Percentiles rank a stretch among this genome's conserved stretches.
Conservation (phyloP, 345 rosid species). For the Balakata baccata region DNA sequence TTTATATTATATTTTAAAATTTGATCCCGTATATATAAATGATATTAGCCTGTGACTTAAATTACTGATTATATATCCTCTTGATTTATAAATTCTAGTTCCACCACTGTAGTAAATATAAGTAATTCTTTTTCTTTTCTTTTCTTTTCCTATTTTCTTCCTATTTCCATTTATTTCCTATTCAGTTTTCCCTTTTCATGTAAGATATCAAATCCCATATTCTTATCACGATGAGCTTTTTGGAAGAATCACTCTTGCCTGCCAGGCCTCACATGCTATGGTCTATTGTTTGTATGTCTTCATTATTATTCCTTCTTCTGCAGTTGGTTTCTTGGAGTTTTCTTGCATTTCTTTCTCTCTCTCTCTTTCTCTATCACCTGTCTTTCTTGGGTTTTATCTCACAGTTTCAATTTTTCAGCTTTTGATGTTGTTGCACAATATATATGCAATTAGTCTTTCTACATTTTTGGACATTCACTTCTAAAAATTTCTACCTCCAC, state of each 20-base stretch:
- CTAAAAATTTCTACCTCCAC: too few relatives aligned
- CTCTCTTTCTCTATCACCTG: neutral
- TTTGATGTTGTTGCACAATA: neutral
- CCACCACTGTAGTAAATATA: too few relatives aligned
- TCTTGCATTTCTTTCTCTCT: neutral
- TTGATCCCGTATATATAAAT: too few relatives aligned
- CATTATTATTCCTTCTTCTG: conserved; percentile 13
- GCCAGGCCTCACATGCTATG: conserved; percentile 32
- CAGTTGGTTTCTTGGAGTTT: conserved; percentile 10
- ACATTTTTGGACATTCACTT: neutral
- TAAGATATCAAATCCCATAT: conserved; percentile 8
- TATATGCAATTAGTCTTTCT: neutral
- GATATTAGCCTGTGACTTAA: too few relatives aligned
- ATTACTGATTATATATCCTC: too few relatives aligned
- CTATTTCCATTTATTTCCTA: too few relatives aligned
- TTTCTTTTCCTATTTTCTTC: too few relatives aligned
- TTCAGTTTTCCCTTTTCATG: too few relatives aligned
- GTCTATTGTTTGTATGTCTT: conserved; percentile 7
- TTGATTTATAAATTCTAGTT: too few relatives aligned
- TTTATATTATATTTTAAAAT: too few relatives aligned
- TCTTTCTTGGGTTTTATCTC: neutral
- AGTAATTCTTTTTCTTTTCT: too few relatives aligned
- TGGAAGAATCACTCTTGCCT: conserved; percentile 19
- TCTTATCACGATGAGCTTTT: conserved; percentile 13
- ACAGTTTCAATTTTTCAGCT: neutral